These are phyloP conservation scores for barrel medic (Medicago truncatula) DNA, from an alignment of 306 rosid genomes.

Conservation along the genomic window DNA sequence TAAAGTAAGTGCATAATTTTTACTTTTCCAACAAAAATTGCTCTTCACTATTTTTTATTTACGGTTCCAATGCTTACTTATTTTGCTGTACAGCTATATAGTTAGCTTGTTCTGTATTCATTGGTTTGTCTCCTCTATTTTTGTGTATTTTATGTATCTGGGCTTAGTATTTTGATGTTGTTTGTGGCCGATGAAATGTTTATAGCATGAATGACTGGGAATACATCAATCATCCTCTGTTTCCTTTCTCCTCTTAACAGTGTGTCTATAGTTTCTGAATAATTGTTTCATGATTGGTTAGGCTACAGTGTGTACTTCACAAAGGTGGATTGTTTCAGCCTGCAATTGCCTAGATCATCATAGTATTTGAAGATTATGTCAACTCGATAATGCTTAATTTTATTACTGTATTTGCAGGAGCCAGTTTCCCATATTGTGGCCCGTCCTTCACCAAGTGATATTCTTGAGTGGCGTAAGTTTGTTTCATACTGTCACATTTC, in stretches of 20 bases:
- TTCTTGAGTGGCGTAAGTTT: conserved; percentile 99
- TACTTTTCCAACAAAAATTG: conserved; percentile 8
- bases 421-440: conserved; percentile 99
- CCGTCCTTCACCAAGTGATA: conserved; percentile 89
- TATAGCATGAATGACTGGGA: conserved; percentile 26
- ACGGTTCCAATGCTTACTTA: conserved; percentile 12
- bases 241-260: conserved; percentile 27
- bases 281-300: conserved; percentile 8
- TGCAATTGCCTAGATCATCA: conserved; percentile 6
- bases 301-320: conserved; percentile 9
- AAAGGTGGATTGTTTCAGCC: conserved; percentile 7
- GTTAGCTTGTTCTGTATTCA: conserved; percentile 25
- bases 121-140: not conserved
- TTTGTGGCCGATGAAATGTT: conserved; percentile 17
- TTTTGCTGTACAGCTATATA: conserved; percentile 22
- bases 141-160: conserved; percentile 11
- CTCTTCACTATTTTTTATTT: conserved; percentile 26
- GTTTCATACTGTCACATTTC: conserved; percentile 22
- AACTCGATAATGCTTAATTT: conserved; percentile 39
- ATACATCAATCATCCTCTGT: not conserved
- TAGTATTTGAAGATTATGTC: conserved; percentile 14
- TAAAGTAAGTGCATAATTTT: conserved; percentile 73
- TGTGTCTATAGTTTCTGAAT: conserved; percentile 16
- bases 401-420: conserved; percentile 61
- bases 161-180: conserved; percentile 33